Base-by-base conservation (phyloP, 192 early-diverging fungal species). In the Gryganskiella cystojenkinii region DNA sequence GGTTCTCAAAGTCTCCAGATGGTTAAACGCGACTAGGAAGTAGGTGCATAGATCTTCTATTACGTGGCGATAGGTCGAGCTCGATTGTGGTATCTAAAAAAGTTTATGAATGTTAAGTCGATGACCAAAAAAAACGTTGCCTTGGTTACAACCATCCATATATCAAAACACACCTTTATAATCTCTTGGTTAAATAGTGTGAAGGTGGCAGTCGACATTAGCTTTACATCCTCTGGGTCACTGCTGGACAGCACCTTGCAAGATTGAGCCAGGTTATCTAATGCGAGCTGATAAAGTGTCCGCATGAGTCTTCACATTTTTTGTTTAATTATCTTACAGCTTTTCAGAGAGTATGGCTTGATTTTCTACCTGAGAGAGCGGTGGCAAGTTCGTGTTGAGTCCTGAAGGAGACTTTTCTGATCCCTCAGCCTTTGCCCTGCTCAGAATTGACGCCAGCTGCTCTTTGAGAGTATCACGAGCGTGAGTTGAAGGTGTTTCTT, bases 81-180 rank as follows among this genome's bases (percentile, higher is more conserved):
- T 55, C 19, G 57, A 11, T 24, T 37, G 20, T 27, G 57, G 45
- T 28, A 45, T 3, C 69, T 62, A 27, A 53, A 17, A 11, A 24
- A 34, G n/a, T 40, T 28, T 10, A 22, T n/a, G n/a, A n/a, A n/a
- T n/a, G n/a, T n/a, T n/a, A n/a, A n/a, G n/a, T n/a, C n/a, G n/a
- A n/a, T n/a, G n/a, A n/a, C n/a, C n/a, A n/a, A n/a, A n/a, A n/a
- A n/a, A n/a, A n/a, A n/a, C n/a, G n/a, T n/a, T n/a, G n/a, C n/a
- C n/a, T n/a, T n/a, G n/a, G n/a, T n/a, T n/a, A n/a, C n/a, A n/a
- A n/a, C n/a, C n/a, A n/a, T n/a, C n/a, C n/a, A n/a, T n/a, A n/a
- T n/a, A n/a, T n/a, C n/a, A n/a, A n/a, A n/a, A n/a, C n/a, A n/a
- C 61, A 74, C 73, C 73, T 76, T 76, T 4, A 68, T 40, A 15